Base-by-base conservation (phyloP, 1,284 basidiomycete species). In the Entoloma clypeatum region DNA sequence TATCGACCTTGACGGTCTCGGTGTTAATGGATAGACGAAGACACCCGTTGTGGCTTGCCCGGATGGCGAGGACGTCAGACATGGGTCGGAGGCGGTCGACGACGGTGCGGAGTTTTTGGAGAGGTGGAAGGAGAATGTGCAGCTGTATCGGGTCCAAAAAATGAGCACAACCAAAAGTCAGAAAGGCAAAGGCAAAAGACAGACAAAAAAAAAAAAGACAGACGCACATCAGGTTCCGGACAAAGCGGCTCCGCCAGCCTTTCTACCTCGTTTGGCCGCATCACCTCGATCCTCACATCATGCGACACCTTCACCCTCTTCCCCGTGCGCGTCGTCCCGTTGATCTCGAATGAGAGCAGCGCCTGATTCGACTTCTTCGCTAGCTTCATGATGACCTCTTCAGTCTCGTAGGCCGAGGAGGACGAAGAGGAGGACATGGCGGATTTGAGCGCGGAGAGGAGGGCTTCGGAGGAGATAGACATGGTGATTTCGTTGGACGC, bases 401-500 rank as follows among this genome's bases (percentile, higher is more conserved):
- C 75, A 4, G 77, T 68, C 26, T 77, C 71, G 45, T 68, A 67
- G 24, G 61, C 41, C 0, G 64, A 62, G 0, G 58, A 49, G 6
- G 62, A 41, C 1, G 71, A 65, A 0, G 74, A 69, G 2, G 71
- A 66, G 0, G n/a, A n/a, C n/a, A n/a, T n/a, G n/a, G 82, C 81
- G 2, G 86, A 87, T 26, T 71, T 72, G 4, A 95, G 70, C 0
- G 88, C 86, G 10, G 80, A 79, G 13, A 87, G 69, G 1, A 95
- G 69, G 0, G 87, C 81, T 39, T 92, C 91, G 5, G 87, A 72
- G 1, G 78, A 69, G 14, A 91, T 63, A 22, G 76, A 68, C 42
- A 93, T 66, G 16, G 82, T 86, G 46, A 95, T 94, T 53, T 85
- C 80, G 59, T 95, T 92, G 36, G 81, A 71, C 1, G 83, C 74